Evolutionary conservation across 371 early-diverging fungal species (phyloP).

Genomic region (Globomyces sp.): DNA sequence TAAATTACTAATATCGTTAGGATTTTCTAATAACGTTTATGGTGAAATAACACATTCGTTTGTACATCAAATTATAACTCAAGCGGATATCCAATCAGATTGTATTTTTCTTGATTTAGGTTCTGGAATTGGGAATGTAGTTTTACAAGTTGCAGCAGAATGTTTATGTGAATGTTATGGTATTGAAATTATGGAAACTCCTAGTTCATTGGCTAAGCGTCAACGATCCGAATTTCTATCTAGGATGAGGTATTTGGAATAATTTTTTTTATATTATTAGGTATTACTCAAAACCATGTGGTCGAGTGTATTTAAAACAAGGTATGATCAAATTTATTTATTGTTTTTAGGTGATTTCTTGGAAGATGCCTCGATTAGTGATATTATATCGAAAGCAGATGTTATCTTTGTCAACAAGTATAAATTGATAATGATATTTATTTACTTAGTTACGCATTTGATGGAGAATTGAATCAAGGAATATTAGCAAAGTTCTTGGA

Average conservation of each 20-base stretch:
- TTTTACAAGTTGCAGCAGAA: constrained; percentile 90
- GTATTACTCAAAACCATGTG: constrained; percentile 52
- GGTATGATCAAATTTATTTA: neutral
- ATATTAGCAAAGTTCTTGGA: constrained; percentile 84
- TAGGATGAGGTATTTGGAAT: constrained; percentile 58
- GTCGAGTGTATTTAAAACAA: constrained; percentile 36
- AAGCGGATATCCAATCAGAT: constrained; percentile 61
- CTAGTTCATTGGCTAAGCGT: constrained; percentile 72
- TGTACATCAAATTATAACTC: constrained; percentile 77
- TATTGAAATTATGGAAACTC: constrained; percentile 90
- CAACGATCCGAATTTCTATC: constrained; percentile 81
- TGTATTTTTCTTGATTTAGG: constrained; percentile 89
- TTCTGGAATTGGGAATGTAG: constrained; percentile 89
- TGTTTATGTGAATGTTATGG: constrained; percentile 82
- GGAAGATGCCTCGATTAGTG: constrained; percentile 40
- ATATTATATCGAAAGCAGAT: constrained; percentile 62
- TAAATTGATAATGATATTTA: neutral
- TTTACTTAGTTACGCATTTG: constrained; percentile 70
- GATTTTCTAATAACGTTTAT: constrained; percentile 92
- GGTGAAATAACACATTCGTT: constrained; percentile 90
- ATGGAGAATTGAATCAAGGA: constrained; percentile 75
- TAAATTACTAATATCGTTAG: no score
- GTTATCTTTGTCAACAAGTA: constrained; percentile 89
- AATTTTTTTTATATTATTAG: no score
- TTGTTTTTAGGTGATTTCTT: constrained; percentile 49